Conservation (phyloP, 768 basidiomycete species). For the Daedaleopsis sinensis region DNA sequence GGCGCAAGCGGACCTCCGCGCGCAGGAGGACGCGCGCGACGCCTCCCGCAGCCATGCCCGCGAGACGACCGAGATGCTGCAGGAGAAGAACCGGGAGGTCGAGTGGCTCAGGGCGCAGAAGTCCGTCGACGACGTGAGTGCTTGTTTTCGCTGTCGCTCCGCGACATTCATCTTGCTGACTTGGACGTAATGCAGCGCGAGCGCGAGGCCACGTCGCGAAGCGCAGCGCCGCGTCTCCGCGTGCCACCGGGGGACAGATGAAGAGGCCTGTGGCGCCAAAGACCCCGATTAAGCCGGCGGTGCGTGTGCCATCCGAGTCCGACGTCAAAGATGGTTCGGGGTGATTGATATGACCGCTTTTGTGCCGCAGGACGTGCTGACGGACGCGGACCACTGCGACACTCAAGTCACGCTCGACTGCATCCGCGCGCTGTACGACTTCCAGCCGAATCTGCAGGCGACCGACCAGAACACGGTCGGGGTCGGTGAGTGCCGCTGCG, state of each 20-base stretch:
- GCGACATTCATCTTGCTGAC: no score
- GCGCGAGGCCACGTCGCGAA: constrained; percentile 45
- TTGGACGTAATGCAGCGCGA: constrained; percentile 43
- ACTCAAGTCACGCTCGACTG: constrained; percentile 32
- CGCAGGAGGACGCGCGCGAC: constrained; percentile 42
- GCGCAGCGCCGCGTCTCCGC: background rate
- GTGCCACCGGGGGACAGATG: background rate
- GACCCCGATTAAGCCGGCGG: constrained; percentile 18
- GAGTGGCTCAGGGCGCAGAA: constrained; percentile 66
- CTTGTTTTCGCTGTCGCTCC: no score
- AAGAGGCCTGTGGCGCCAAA: constrained; percentile 16
- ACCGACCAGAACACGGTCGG: constrained; percentile 29
- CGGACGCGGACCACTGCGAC: constrained; percentile 5
- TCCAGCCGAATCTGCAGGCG: constrained; percentile 27
- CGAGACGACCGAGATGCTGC: constrained; percentile 62
- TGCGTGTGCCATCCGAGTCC: background rate
- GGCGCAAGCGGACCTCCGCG: constrained; percentile 43
- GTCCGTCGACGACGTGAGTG: constrained; percentile 61
- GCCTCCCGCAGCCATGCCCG: constrained; percentile 53
- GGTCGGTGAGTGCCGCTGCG: constrained; percentile 20
- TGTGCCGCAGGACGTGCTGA: background rate
- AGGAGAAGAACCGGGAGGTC: constrained; percentile 74
- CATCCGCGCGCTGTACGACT: constrained; percentile 34
- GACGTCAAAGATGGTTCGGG: background rate
- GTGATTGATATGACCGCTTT: no score